Conservation (phyloP, 495 filamentous ascomycete genomes). For the Tirmania nivea region DNA sequence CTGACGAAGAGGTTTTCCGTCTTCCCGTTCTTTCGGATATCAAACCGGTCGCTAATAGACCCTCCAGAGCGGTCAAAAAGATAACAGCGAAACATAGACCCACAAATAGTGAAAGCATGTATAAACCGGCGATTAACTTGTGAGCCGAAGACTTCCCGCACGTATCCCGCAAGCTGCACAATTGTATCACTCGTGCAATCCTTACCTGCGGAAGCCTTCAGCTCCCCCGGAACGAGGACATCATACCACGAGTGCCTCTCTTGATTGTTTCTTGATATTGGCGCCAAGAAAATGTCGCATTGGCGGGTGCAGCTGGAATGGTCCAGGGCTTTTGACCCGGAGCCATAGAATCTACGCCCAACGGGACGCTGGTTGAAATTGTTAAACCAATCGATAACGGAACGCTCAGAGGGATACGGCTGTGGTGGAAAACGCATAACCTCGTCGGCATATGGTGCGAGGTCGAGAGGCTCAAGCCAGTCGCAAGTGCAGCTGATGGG, state of each 20-base stretch:
- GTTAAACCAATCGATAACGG: too few relatives aligned
- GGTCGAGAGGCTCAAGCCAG: too few relatives aligned
- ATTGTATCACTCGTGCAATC: background rate
- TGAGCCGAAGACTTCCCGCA: background rate
- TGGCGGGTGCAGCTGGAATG: too few relatives aligned
- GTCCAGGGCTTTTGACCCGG: too few relatives aligned
- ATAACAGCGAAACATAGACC: background rate
- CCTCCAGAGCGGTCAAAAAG: background rate
- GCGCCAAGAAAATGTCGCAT: too few relatives aligned
- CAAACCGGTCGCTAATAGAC: background rate
- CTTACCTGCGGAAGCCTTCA: background rate
- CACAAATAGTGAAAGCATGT: background rate
- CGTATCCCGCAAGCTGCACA: background rate
- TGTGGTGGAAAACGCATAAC: too few relatives aligned
- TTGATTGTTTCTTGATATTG: too few relatives aligned
- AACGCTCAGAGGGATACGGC: too few relatives aligned
- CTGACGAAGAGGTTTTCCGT: background rate
- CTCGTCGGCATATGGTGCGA: too few relatives aligned
- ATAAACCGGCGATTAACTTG: background rate
- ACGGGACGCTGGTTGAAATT: too few relatives aligned
- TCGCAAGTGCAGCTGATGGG: too few relatives aligned
- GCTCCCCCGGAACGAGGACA: background rate
- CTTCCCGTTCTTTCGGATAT: background rate
- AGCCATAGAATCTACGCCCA: too few relatives aligned
- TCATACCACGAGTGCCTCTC: background rate